These are phyloP conservation scores for Phytophthora pisi DNA, from an alignment of 352 stramenopile species.

Conservation along the genomic window DNA sequence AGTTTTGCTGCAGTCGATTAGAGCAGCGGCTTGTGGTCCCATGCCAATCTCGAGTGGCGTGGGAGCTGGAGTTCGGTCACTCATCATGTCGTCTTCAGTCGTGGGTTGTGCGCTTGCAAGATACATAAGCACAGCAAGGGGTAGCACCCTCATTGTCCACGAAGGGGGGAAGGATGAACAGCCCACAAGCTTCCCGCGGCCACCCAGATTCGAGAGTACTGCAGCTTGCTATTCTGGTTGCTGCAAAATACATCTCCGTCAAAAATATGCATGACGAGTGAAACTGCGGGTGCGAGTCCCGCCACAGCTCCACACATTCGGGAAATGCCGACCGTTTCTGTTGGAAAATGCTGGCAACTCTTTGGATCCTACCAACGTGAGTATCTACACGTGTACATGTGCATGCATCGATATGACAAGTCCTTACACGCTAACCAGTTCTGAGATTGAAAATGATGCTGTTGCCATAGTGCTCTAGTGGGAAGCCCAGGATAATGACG, in stretches of 20 bases:
- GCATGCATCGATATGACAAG: too few relatives aligned
- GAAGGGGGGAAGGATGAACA: not conserved
- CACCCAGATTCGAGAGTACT: not conserved
- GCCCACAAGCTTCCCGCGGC: not conserved
- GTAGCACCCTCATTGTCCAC: slow-evolving; percentile 6
- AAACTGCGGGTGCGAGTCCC: not conserved
- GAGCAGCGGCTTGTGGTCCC: slow-evolving; percentile 3
- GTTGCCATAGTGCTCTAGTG: slow-evolving; percentile 35
- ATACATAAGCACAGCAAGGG: not conserved
- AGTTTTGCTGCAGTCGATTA: slow-evolving; percentile 21
- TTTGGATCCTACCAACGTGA: not conserved
- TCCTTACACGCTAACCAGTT: not conserved
- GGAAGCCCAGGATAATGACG: slow-evolving; percentile 30
- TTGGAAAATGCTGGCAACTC: too few relatives aligned
- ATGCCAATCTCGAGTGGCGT: slow-evolving; percentile 12
- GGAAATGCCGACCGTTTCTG: not conserved
- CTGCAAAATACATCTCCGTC: not conserved
- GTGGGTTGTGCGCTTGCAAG: slow-evolving; percentile 8
- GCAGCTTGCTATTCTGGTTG: not conserved
- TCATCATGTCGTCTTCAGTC: not conserved
- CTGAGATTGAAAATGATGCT: slow-evolving; percentile 19
- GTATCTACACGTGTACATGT: not conserved
- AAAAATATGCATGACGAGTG: not conserved
- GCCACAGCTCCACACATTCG: not conserved
- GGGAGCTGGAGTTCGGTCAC: not conserved